phyloP scores from a whole-genome alignment of 306 rosid species.

The Echinosophora koreensis region DNA sequence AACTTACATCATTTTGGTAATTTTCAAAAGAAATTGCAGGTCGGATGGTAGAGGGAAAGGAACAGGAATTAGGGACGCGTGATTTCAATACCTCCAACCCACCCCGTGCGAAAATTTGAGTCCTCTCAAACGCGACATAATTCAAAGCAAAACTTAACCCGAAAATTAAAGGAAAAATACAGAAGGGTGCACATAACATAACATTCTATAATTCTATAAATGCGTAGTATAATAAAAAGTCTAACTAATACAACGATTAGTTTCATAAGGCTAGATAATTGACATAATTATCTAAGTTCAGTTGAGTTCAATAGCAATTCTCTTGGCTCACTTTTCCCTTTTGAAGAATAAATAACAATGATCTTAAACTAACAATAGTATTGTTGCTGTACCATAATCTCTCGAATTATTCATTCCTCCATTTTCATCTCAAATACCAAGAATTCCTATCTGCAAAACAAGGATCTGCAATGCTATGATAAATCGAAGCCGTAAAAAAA shows the following conservation, averaged over 20 bases:
- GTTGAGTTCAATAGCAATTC: slow-evolving; percentile 2
- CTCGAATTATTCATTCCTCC: not conserved
- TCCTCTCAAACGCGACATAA: not conserved
- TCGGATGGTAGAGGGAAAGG: too few relatives aligned
- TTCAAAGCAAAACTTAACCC: not conserved
- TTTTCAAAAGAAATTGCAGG: too few relatives aligned
- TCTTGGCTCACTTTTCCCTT: not conserved
- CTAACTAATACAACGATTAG: slow-evolving; percentile 1
- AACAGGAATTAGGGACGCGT: too few relatives aligned
- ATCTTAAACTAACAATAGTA: too few relatives aligned
- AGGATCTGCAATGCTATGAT: not conserved
- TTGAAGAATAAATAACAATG: not conserved
- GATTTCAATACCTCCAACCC: too few relatives aligned
- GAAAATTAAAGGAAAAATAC: not conserved
- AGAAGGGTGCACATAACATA: too few relatives aligned
- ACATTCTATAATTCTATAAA: slow-evolving; percentile 7
- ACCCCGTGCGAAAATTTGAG: not conserved
- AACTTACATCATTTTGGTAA: too few relatives aligned
- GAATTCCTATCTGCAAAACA: slow-evolving; percentile 46
- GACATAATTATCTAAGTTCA: slow-evolving; percentile 25
- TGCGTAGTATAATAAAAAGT: not conserved
- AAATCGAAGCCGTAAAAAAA: slow-evolving; percentile 40
- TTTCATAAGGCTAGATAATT: not conserved
- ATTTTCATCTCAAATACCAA: slow-evolving; percentile 40
- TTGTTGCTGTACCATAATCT: slow-evolving; percentile 11